phyloP scores from a whole-genome alignment of 2,329 filamentous ascomycete genomes.

The Fusarium globosum region DNA sequence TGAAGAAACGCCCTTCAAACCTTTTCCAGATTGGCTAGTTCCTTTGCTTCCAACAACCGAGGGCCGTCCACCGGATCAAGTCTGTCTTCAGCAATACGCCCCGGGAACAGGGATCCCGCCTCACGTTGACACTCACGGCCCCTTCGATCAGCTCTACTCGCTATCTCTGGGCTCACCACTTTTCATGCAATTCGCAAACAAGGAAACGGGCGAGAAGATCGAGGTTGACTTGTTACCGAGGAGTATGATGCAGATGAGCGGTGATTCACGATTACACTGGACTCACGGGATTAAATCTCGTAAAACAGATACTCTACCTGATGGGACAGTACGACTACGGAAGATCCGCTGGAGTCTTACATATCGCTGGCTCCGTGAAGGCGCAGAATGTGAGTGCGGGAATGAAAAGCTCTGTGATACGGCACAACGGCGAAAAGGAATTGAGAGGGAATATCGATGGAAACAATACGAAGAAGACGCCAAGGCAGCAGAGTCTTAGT shows the following conservation, averaged over 20 bases:
- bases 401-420: slow-evolving; percentile 63
- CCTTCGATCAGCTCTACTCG: slow-evolving; percentile 58
- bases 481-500: not conserved
- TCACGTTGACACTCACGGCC: slow-evolving; percentile 67
- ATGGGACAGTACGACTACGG: slow-evolving; percentile 58
- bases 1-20: slow-evolving; percentile 58
- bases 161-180: slow-evolving; percentile 56
- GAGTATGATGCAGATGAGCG: slow-evolving; percentile 63
- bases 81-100: slow-evolving; percentile 70
- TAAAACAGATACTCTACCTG: slow-evolving; percentile 60
- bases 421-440: slow-evolving; percentile 57
- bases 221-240: slow-evolving; percentile 61
- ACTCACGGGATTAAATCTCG: slow-evolving; percentile 66
- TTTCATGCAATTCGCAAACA: slow-evolving; percentile 57
- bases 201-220: slow-evolving; percentile 41
- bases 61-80: slow-evolving; percentile 62
- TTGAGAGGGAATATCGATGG: slow-evolving; percentile 64
- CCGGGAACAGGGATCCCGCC: slow-evolving; percentile 70
- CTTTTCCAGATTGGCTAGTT: slow-evolving; percentile 63
- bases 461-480: slow-evolving; percentile 49
- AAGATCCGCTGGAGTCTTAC: slow-evolving; percentile 65
- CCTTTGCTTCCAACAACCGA: slow-evolving; percentile 60
- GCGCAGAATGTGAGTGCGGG: slow-evolving; percentile 62
- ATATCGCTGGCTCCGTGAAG: slow-evolving; percentile 63
- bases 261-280: slow-evolving; percentile 64